Base-by-base conservation (phyloP, 2,329 filamentous ascomycete species). In the Stenocarpella maydis region DNA sequence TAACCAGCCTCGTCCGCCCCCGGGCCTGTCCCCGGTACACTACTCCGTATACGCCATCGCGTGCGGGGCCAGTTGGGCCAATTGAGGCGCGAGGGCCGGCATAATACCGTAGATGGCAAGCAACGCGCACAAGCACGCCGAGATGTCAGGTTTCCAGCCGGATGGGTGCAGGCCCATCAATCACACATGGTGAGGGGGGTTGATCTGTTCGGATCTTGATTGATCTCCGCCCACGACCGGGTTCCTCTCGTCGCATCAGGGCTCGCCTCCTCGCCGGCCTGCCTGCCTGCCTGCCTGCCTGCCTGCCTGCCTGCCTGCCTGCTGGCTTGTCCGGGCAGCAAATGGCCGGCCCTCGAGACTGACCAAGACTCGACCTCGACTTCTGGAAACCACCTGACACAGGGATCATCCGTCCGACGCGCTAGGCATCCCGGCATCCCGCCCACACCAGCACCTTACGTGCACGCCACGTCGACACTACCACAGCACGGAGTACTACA, bases 361-460 rank as follows among this genome's bases (percentile, higher is more conserved):
- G 4, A 31, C 8, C 31, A 31, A 8, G 8, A 4, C 31, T 37
- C 34, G 34, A 37, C 5, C 34, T 63, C 28, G 58, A 63, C 9
- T 63, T 63, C 58, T 49, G 58, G 43, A 63, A 63, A 63, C 58
- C 58, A 63, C 58, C 58, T 63, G 58, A 63, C 43, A 63, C 58
- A 63, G 43, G 58, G 58, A 63, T 63, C 58, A 49, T 34, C 58
- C 28, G 58, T 63, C 43, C 41, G 19, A 61, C 58, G 58, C 58
- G 58, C 58, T 37, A 61, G 58, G n/a, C 41, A 34, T 34, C 26
- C 58, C 21, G 43, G 43, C 41, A 63, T 49, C 58, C 58, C 43
- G 53, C 17, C 52, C 34, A 41, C 26, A 41, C 34, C n/a, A n/a
- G n/a, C n/a, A n/a, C n/a, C n/a, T n/a, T n/a, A n/a, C n/a, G n/a